phyloP scores from a whole-genome alignment of 140 eudicot species.

The Cichorium intybus region DNA sequence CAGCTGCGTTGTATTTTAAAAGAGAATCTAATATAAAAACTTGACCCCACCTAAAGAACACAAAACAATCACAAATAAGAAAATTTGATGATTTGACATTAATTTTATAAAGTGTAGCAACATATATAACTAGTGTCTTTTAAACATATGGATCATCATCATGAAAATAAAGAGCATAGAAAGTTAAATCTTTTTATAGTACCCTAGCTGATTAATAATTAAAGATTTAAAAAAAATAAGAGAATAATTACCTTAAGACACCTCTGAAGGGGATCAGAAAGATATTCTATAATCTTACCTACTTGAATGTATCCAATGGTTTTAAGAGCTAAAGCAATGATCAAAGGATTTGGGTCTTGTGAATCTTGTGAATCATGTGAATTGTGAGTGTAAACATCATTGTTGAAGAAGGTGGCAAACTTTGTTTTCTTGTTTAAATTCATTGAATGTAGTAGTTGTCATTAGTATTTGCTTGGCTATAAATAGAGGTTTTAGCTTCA shows the following conservation, averaged over 20 bases:
- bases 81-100: not conserved
- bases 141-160: slow-evolving; percentile 99
- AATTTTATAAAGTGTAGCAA: slow-evolving; percentile 72
- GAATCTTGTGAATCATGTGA: no score
- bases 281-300: slow-evolving; percentile 94
- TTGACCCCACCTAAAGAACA: slow-evolving; percentile 93
- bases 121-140: slow-evolving; percentile 98
- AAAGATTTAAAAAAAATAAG: not conserved
- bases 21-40: slow-evolving; percentile 98
- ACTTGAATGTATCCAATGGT: slow-evolving; percentile 99
- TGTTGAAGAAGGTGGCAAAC: no score
- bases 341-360: slow-evolving; percentile 97
- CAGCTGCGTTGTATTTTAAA: slow-evolving; percentile 94
- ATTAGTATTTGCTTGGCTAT: no score
- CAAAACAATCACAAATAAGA: not conserved
- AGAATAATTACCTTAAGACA: slow-evolving; percentile 77
- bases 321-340: slow-evolving; percentile 96
- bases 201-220: not conserved
- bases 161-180: slow-evolving; percentile 34
- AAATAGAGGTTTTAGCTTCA: no score
- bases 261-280: slow-evolving; percentile 97
- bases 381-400: no score
- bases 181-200: slow-evolving; percentile 3
- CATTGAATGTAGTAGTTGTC: no score
- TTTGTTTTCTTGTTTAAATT: no score